phyloP scores from a whole-genome alignment of 1,139 yeast genomes.

The Geotrichum phurueaensis region DNA sequence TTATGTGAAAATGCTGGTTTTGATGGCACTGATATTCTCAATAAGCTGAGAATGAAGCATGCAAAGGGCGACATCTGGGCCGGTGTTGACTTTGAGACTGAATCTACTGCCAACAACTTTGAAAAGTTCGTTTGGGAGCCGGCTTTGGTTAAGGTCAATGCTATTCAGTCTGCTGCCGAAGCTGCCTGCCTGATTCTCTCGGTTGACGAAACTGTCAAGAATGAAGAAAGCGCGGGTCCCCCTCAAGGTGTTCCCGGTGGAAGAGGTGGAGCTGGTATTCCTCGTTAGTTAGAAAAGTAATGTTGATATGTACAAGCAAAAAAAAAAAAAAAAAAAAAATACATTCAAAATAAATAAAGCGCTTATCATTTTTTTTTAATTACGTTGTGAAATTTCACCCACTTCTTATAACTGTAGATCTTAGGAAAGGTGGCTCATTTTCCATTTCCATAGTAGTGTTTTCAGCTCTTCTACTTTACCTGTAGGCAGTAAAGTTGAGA shows the following conservation, averaged over 20 bases:
- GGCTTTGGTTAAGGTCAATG: conserved; percentile 85
- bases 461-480: conserved; percentile 17
- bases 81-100: conserved; percentile 88
- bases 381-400: neutral
- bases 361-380: neutral
- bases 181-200: conserved; percentile 89
- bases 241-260: conserved; percentile 29
- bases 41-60: conserved; percentile 85
- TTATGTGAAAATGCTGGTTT: conserved; percentile 97
- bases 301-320: neutral
- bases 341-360: neutral
- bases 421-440: neutral
- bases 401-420: neutral
- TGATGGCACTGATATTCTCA: conserved; percentile 88
- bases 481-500: conserved; percentile 6
- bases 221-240: conserved; percentile 48
- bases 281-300: conserved; percentile 11
- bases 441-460: conserved; percentile 17
- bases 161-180: conserved; percentile 94
- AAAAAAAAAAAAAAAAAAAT: neutral
- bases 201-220: conserved; percentile 92
- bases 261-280: conserved; percentile 18
- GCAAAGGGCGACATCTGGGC: conserved; percentile 88
- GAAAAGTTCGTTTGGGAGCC: conserved; percentile 96
- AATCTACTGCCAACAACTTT: conserved; percentile 75